Evolutionary conservation across 2,329 filamentous ascomycete species (phyloP).

Genomic region (Penicillium sclerotiorum): DNA sequence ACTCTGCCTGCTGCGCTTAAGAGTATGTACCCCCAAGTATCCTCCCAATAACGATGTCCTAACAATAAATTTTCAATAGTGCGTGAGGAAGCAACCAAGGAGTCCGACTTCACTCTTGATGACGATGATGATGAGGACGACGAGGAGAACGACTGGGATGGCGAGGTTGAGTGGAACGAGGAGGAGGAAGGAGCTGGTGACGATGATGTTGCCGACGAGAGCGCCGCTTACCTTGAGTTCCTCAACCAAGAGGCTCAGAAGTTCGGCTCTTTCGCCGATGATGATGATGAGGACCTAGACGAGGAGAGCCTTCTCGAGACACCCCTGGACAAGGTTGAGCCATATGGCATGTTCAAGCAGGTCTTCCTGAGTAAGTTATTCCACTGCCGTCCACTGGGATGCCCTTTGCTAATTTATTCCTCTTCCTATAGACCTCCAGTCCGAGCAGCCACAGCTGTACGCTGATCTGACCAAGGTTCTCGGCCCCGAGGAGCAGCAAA

Average conservation of each 20-base stretch:
- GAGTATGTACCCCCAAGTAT: constrained; percentile 56
- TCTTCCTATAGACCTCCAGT: constrained; percentile 70
- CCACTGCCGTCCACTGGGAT: not conserved
- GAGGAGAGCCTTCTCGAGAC: constrained; percentile 92
- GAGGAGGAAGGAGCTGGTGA: constrained; percentile 64
- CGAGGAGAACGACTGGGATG: constrained; percentile 82
- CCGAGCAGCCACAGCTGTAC: constrained; percentile 89
- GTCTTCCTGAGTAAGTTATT: constrained; percentile 74
- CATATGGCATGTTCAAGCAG: constrained; percentile 84
- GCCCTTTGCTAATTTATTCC: constrained; percentile 31
- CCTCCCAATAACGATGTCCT: constrained; percentile 16
- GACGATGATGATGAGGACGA: constrained; percentile 75
- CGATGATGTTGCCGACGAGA: constrained; percentile 80
- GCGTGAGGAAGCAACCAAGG: constrained; percentile 87
- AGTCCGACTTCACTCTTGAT: constrained; percentile 77
- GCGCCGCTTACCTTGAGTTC: constrained; percentile 92
- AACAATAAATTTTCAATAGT: constrained; percentile 53
- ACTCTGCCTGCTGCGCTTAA: constrained; percentile 85
- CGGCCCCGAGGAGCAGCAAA: constrained; percentile 74
- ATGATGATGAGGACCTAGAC: constrained; percentile 86
- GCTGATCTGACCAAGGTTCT: constrained; percentile 76
- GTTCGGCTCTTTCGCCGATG: constrained; percentile 70
- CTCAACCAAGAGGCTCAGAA: constrained; percentile 91
- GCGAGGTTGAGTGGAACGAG: constrained; percentile 69
- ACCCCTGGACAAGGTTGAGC: constrained; percentile 91